Conservation (phyloP, 441 rosid genomes). For the Populus trichocarpa region DNA sequence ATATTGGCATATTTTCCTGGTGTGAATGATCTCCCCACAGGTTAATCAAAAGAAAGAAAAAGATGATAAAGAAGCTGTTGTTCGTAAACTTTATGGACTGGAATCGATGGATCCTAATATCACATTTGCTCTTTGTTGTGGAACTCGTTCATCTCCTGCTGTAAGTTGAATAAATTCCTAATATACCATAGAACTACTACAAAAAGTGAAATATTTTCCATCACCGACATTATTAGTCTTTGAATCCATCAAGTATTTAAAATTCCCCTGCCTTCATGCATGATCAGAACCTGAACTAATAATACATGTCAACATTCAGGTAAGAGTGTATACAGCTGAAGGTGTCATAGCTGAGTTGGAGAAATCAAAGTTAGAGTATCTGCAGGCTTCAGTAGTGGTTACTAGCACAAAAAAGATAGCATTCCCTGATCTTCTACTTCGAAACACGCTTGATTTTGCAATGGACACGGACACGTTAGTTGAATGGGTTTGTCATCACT, state of each 20-base stretch:
- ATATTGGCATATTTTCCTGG: neutral
- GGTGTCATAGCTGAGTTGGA: slow-evolving; percentile 66
- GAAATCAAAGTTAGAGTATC: slow-evolving; percentile 78
- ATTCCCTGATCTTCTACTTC: slow-evolving; percentile 67
- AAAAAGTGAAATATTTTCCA: neutral
- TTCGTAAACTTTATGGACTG: slow-evolving; percentile 63
- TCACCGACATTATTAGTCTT: neutral
- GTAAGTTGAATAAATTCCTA: slow-evolving; percentile 35
- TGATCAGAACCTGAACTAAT: neutral
- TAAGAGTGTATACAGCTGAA: slow-evolving; percentile 78
- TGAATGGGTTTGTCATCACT: slow-evolving; percentile 88
- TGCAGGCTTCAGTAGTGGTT: slow-evolving; percentile 78
- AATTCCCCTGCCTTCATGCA: neutral
- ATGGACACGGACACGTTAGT: slow-evolving; percentile 52
- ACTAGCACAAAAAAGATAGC: slow-evolving; percentile 58
- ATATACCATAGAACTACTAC: neutral
- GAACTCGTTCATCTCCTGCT: slow-evolving; percentile 94
- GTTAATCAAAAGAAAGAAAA: slow-evolving; percentile 31
- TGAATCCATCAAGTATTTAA: neutral
- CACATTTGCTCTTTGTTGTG: slow-evolving; percentile 80
- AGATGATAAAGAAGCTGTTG: slow-evolving; percentile 56
- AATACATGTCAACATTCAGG: slow-evolving; percentile 35
- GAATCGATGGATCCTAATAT: slow-evolving; percentile 64
- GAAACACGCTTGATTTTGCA: slow-evolving; percentile 57
- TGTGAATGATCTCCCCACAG: slow-evolving; percentile 2